These are phyloP conservation scores for Flueggea neowawraea DNA, from an alignment of 441 rosid species.

Conservation along the genomic window DNA sequence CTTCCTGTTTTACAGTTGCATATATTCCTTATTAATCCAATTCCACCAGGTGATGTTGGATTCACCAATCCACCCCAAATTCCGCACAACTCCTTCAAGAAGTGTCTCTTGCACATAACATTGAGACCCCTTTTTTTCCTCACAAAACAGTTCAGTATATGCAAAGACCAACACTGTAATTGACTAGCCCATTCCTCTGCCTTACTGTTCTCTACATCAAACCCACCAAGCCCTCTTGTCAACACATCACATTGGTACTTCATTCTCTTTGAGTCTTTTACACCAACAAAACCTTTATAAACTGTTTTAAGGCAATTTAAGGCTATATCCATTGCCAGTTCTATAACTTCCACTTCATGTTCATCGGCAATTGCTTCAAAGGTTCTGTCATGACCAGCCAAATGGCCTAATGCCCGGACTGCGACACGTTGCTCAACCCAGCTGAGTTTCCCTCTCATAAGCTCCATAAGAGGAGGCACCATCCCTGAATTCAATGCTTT, in stretches of 20 bases:
- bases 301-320: slow-evolving; percentile 39
- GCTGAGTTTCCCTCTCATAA: slow-evolving; percentile 70
- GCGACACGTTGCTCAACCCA: slow-evolving; percentile 95
- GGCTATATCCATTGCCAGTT: slow-evolving; percentile 48
- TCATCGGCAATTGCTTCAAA: slow-evolving; percentile 45
- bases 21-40: slow-evolving; percentile 53
- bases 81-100: slow-evolving; percentile 43
- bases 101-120: slow-evolving; percentile 44
- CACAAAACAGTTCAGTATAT: slow-evolving; percentile 69
- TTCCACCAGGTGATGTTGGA: slow-evolving; percentile 50
- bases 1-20: slow-evolving; percentile 59
- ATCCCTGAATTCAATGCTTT: slow-evolving; percentile 53
- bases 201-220: slow-evolving; percentile 46
- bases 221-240: slow-evolving; percentile 68
- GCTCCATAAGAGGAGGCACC: slow-evolving; percentile 62
- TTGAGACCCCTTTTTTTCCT: slow-evolving; percentile 39
- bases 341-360: slow-evolving; percentile 47
- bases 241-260: slow-evolving; percentile 72
- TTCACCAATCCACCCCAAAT: slow-evolving; percentile 72
- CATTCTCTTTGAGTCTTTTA: slow-evolving; percentile 43
- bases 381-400: slow-evolving; percentile 59
- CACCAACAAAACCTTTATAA: slow-evolving; percentile 43
- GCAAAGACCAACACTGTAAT: slow-evolving; percentile 76
- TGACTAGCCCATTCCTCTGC: slow-evolving; percentile 90
- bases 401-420: slow-evolving; percentile 65